Conservation (phyloP, 2,329 filamentous ascomycete genomes). For the Endocalyx cinctus region DNA sequence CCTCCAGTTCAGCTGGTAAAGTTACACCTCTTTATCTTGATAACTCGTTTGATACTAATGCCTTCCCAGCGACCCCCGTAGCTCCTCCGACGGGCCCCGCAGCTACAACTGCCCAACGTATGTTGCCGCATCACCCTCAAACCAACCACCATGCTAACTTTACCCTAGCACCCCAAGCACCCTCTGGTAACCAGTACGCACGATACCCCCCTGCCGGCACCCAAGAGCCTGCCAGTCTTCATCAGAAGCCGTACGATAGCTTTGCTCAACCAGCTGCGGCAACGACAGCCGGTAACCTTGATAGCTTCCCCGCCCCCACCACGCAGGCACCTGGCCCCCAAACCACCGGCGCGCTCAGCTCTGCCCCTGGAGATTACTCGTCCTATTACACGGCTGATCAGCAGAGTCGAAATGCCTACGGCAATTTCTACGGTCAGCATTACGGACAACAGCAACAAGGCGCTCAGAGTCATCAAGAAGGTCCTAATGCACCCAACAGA, state of each 20-base stretch:
- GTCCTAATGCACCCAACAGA: constrained; percentile 66
- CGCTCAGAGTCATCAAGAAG: constrained; percentile 68
- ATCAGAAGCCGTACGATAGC: constrained; percentile 81
- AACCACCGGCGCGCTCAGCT: constrained; percentile 64
- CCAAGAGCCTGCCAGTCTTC: constrained; percentile 56
- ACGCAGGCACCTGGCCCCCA: constrained; percentile 52
- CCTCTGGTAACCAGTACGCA: constrained; percentile 60
- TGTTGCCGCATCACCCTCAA: constrained; percentile 22
- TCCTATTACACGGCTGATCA: constrained; percentile 79
- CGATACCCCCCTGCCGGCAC: constrained; percentile 61
- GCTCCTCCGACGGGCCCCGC: constrained; percentile 22
- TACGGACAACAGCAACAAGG: constrained; percentile 51
- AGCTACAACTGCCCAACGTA: constrained; percentile 22
- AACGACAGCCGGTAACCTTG: constrained; percentile 43
- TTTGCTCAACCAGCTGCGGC: constrained; percentile 67
- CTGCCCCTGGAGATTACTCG: constrained; percentile 73
- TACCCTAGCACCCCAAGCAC: constrained; percentile 46
- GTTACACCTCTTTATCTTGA: constrained; percentile 6
- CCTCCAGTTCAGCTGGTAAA: constrained; percentile 27
- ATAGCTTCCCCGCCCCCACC: constrained; percentile 55
- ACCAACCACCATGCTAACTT: constrained; percentile 30
- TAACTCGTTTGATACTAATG: constrained; percentile 14
- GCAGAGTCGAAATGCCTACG: constrained; percentile 69
- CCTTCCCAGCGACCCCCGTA: constrained; percentile 21
- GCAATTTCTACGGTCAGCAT: constrained; percentile 66